These are phyloP conservation scores for Sporothrix variecibatus DNA, from an alignment of 2,329 filamentous ascomycete species.

Conservation along the genomic window DNA sequence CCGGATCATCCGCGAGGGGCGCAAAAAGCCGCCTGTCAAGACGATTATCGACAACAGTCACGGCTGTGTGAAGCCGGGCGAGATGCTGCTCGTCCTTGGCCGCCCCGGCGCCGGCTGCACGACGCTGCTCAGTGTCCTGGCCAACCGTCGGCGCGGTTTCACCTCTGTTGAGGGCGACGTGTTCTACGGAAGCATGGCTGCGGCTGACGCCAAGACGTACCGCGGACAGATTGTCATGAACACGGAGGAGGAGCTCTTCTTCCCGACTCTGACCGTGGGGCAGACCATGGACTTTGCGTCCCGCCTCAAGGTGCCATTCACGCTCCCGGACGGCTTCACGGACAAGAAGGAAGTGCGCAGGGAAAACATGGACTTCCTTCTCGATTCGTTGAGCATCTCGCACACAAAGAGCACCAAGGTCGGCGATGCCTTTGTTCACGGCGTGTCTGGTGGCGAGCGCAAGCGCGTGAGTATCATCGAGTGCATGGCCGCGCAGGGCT, in stretches of 20 bases:
- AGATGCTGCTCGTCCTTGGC: conserved; percentile 85
- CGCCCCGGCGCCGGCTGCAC: conserved; percentile 73
- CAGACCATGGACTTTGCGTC: conserved; percentile 85
- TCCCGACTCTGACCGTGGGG: conserved; percentile 81
- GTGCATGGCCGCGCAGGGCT: conserved; percentile 74
- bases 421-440: conserved; percentile 77
- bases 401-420: conserved; percentile 84
- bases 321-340: conserved; percentile 73
- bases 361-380: conserved; percentile 55
- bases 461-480: conserved; percentile 79
- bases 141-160: conserved; percentile 62
- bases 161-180: conserved; percentile 64
- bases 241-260: conserved; percentile 82
- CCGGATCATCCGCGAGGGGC: conserved; percentile 54
- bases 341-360: conserved; percentile 53
- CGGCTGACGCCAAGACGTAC: conserved; percentile 72
- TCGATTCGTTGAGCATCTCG: conserved; percentile 93
- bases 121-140: conserved; percentile 67
- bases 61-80: conserved; percentile 69
- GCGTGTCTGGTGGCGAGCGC: conserved; percentile 74
- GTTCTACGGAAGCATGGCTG: conserved; percentile 71
- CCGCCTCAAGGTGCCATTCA: conserved; percentile 80
- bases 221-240: conserved; percentile 84
- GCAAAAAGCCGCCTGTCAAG: conserved; percentile 58
- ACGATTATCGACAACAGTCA: conserved; percentile 66